Evolutionary conservation across 2,329 filamentous ascomycete genomes (phyloP), one percentile per base, ranked within the genome.

Genomic region (Phaeosphaeria sp.): DNA sequence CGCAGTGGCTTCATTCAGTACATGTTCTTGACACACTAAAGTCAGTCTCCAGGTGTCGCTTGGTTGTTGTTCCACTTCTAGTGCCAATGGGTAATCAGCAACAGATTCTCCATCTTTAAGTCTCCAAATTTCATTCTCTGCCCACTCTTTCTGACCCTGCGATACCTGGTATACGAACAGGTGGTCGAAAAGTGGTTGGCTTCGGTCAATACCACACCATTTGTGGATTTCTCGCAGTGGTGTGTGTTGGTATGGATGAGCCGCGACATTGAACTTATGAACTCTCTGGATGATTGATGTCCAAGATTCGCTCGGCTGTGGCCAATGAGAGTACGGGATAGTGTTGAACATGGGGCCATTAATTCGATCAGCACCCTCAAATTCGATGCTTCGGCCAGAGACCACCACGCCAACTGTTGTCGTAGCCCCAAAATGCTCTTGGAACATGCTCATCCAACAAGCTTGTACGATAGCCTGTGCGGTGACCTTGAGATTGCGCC

Each of bases 301-400:
- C 87, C 90, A 92, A 0, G 82, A 86, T 4, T 83, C 79, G 0
- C 75, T 69, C 0, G 74, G 61, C 6, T 77, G 59, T 15, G 84
- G 63, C 6, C 78, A 71, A 33, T 87, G 77, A 53, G 86, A 83
- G 71, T 90, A 92, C 0, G 93, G 92, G 1, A 97, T 80, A 0
- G 93, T 97, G 72, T 97, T 97, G 83, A 97, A 96, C 20, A 97
- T 79, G 0, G 94, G 93, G 0, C 93, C 94, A 43, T 95, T 84
- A 0, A 91, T 86, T 21, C 82, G 72, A 47, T 93, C 89, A 1
- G 88, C 84, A 1, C 82, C 81, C 7, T 89, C 83, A 13, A 92
- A 78, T 44, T 91, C 86, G 4, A 96, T 85, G 0, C 87, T 86
- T 57, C 93, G 85, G 0, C 93, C 94, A 6, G 93, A 95, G 0